A percentile compares a stretch with the other conserved stretches of the same genome.
phyloP scores from a whole-genome alignment of 2,329 filamentous ascomycete genomes.

The Zasmidium angulare region DNA sequence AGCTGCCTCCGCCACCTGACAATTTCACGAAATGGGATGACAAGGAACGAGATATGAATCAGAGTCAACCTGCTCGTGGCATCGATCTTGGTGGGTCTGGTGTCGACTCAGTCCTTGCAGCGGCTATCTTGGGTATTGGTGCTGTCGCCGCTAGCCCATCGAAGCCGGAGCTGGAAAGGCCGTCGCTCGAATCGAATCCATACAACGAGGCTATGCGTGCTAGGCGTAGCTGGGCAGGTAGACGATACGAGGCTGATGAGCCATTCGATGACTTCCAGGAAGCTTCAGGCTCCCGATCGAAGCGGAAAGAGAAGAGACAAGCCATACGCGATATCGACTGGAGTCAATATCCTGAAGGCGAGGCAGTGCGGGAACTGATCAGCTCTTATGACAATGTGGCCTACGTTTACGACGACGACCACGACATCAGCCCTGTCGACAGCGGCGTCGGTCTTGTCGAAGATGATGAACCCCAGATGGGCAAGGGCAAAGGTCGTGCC shows the following conservation, averaged over 20 bases:
- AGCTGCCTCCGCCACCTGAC: neutral
- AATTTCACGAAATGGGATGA: conserved; percentile 7
- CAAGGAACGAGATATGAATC: neutral
- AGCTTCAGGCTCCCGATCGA: neutral
- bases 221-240: neutral
- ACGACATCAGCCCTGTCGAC: conserved; percentile 15
- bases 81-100: neutral
- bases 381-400: neutral
- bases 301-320: neutral
- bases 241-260: neutral
- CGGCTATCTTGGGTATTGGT: neutral
- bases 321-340: conserved; percentile 13
- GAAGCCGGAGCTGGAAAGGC: neutral
- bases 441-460: conserved; percentile 14
- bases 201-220: neutral
- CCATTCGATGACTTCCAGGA: neutral
- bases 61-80: neutral
- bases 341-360: conserved; percentile 4
- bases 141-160: neutral
- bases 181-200: neutral
- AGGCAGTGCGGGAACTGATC: neutral
- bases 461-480: neutral
- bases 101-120: neutral
- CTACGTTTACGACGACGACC: neutral
- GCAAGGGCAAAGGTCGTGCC: conserved; percentile 18